Conservation (phyloP, 2,329 filamentous ascomycete genomes). For the Sporothrix mexicana region DNA sequence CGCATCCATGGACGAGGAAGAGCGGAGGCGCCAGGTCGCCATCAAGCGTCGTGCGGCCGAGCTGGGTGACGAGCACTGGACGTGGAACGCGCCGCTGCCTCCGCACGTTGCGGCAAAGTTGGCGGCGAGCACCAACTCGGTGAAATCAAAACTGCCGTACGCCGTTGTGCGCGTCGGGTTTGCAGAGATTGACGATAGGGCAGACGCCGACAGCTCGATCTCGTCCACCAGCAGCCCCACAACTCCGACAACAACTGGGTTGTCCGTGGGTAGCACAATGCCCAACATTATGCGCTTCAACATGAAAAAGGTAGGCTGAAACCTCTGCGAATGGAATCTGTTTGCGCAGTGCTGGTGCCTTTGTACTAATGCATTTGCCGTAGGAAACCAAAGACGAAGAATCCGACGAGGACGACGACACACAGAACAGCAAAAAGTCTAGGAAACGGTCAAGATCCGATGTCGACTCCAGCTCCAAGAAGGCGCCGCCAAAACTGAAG, state of each 20-base stretch:
- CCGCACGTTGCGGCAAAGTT: constrained; percentile 41
- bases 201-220: constrained; percentile 43
- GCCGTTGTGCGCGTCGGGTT: constrained; percentile 66
- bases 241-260: not conserved
- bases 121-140: constrained; percentile 37
- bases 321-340: not conserved
- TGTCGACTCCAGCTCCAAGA: constrained; percentile 67
- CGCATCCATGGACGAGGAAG: constrained; percentile 69
- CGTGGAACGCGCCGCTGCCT: constrained; percentile 60
- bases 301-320: constrained; percentile 41
- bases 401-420: constrained; percentile 42
- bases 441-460: constrained; percentile 38
- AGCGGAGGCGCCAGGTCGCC: constrained; percentile 66
- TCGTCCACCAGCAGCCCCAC: constrained; percentile 42
- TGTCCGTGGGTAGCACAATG: not conserved
- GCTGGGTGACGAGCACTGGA: constrained; percentile 76
- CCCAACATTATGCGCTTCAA: constrained; percentile 43
- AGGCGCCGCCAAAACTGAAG: constrained; percentile 64
- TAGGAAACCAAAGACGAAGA: constrained; percentile 42
- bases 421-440: constrained; percentile 21
- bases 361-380: not conserved
- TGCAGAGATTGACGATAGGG: constrained; percentile 53
- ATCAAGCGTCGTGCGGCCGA: constrained; percentile 67
- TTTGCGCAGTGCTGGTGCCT: not conserved
- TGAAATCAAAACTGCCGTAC: constrained; percentile 39